phyloP scores from a whole-genome alignment of 176 grass and related monocot species.

The Zoysia japonica region DNA sequence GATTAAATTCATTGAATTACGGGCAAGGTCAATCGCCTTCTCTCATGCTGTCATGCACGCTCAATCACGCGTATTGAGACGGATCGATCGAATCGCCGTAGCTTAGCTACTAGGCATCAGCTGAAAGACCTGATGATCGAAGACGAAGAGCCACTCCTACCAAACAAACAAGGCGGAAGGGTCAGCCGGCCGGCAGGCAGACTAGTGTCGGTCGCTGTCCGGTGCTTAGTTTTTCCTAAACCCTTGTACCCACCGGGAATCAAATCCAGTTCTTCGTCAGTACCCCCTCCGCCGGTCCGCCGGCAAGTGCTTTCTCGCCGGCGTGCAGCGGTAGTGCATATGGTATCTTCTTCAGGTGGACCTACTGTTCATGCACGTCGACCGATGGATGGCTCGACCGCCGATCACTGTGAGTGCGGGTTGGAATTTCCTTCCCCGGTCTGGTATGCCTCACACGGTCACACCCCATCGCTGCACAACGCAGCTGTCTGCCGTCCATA shows the following conservation, averaged over 20 bases:
- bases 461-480: neutral
- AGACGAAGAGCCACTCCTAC: constrained; percentile 7
- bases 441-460: constrained; percentile 10
- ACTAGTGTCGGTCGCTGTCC: constrained; percentile 51
- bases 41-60: neutral
- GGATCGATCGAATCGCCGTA: neutral
- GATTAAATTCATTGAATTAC: constrained; percentile 22
- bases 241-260: constrained; percentile 43
- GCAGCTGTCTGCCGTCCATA: neutral
- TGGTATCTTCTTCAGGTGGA: constrained; percentile 54
- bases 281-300: neutral
- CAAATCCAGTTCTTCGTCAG: constrained; percentile 15
- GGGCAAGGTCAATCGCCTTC: constrained; percentile 8
- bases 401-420: constrained; percentile 53
- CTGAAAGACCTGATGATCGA: constrained; percentile 30
- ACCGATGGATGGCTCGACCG: constrained; percentile 18
- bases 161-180: constrained; percentile 14
- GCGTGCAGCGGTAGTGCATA: neutral
- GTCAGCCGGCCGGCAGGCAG: neutral
- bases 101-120: constrained; percentile 5
- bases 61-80: constrained; percentile 33
- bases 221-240: constrained; percentile 22
- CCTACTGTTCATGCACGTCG: constrained; percentile 49
- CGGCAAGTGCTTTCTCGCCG: constrained; percentile 42
- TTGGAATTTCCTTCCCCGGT: constrained; percentile 28